Evolutionary conservation across 345 rosid genomes (phyloP), one percentile per base, ranked within the genome.

Genomic region (Physaria fendleri): DNA sequence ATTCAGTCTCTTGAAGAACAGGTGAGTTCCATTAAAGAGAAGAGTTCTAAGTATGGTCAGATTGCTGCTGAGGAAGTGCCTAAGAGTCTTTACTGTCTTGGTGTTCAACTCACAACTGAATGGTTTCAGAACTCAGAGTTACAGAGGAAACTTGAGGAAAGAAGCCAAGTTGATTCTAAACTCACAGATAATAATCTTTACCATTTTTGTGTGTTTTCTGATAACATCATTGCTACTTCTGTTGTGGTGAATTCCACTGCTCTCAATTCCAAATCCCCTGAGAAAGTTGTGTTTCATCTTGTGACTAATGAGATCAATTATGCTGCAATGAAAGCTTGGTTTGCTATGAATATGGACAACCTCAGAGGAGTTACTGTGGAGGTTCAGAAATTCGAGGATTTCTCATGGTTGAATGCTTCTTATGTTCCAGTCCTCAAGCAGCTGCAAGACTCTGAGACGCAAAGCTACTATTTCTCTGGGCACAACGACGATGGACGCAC

Each of bases 11-110:
- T 87, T 29, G 94, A 90, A 61, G 95, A 90, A 53, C 88, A 87
- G 69, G 78, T 77, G 87, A 66, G 77, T 67, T 71, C 82, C 18
- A 71, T 85, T 40, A 78, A 25, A 7, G 97, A 87, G 66, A 90
- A 87, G 66, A 90, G 95, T 61, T 79, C 91, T 8, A 90, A 90
- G 73, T 87, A 79, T 51, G 95, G 94, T n/a, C 97, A 90, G 74
- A 87, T 90, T 42, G 97, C 97, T 59, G 95, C 97, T 2, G 97
- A 90, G 70, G 95, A 87, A 73, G 88, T 85, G 18, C 97, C 97
- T 3, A 90, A 90, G 76, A 87, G 97, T 66, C 79, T 90, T 12
- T 90, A 85, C 71, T 90, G 97, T 71, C 84, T 90, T 33, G 97
- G 95, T 42, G 84, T 90, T 65, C 80, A 76, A 64, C 60, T 90